Base-by-base conservation (phyloP, 75 land plant genomes). In the Pinus tabuliformis region DNA sequence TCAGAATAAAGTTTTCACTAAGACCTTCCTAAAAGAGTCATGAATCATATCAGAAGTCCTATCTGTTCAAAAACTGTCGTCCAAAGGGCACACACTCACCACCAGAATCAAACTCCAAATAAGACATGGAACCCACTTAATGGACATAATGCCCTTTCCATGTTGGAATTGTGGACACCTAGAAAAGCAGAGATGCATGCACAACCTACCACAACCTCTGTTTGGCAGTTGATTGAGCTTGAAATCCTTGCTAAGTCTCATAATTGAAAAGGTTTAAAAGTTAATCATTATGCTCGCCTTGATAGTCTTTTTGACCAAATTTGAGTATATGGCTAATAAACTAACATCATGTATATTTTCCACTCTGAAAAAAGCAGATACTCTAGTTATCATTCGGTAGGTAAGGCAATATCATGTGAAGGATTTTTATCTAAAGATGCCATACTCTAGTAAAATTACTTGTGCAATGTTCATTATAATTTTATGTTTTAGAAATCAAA, bases 1-100 rank as follows among this genome's bases (percentile, higher is more conserved):
- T 68, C n/a, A 39, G 72, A 68, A 9, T 68, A 68, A 68, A 68
- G 22, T 68, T 68, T 45, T 37, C 54, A 49, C 54, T 49, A 49
- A 49, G 54, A 49, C 54, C 11, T 49, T 49, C 54, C 54, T 9
- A 49, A 49, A 49, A 49, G 2, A 49, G 54, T 49, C 54, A 49
- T 9, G 54, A 49, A 11, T 49, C 12, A 9, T 66, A 28, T 18
- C 39, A 17, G 18, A 33, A 66, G 39, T 6, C 70, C 5, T 16
- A 66, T 39, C 36, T 66, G 8, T 39, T 39, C 20, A 66, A 62
- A 66, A 66, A 37, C 70, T 36, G 39, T 39, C 39, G 16, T 20
- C 39, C 21, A 20, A 7, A 17, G n/a, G 49, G 39, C 49, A 36
- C 49, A 66, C 49, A 66, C 49, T 37, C 12, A 66, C 49, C 36